Evolutionary conservation across 129 eudicot species (phyloP).

Genomic region (Erigeron canadensis): DNA sequence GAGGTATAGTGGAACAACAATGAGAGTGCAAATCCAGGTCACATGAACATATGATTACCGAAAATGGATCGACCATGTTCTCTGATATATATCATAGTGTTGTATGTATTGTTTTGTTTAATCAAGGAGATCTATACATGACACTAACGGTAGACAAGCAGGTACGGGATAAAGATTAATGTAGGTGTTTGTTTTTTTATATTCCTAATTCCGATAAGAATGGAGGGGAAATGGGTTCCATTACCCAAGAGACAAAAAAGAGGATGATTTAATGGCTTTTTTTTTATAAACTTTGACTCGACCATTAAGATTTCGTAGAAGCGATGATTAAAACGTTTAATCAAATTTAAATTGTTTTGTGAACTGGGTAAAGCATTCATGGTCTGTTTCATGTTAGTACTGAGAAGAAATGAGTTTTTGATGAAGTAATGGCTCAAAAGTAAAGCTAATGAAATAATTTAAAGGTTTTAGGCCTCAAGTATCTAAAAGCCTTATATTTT

Average conservation of each 20-base stretch:
- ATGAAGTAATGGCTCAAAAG: too few relatives aligned
- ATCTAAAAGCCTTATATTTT: too few relatives aligned
- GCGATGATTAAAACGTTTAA: too few relatives aligned
- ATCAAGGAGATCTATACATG: conserved; percentile 22
- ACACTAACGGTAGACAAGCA: conserved; percentile 28
- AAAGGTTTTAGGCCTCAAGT: too few relatives aligned
- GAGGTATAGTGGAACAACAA: not conserved
- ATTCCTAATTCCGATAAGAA: conserved; percentile 19
- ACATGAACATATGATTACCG: conserved; percentile 13
- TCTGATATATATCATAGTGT: not conserved
- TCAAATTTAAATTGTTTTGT: too few relatives aligned
- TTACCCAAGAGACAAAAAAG: conserved; percentile 21
- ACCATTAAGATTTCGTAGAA: too few relatives aligned
- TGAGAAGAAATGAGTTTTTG: too few relatives aligned
- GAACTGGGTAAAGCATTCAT: too few relatives aligned
- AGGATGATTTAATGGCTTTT: conserved; percentile 12
- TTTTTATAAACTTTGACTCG: too few relatives aligned
- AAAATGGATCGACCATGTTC: conserved; percentile 21
- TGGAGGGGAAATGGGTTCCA: conserved; percentile 16
- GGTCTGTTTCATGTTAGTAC: too few relatives aligned
- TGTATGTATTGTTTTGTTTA: not conserved
- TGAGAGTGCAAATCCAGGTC: conserved; percentile 28
- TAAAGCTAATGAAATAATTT: too few relatives aligned
- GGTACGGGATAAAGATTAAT: conserved; percentile 1
- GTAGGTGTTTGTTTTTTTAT: not conserved